Evolutionary conservation across 192 early-diverging fungal species (phyloP).

Genomic region (Coemansia sp.): DNA sequence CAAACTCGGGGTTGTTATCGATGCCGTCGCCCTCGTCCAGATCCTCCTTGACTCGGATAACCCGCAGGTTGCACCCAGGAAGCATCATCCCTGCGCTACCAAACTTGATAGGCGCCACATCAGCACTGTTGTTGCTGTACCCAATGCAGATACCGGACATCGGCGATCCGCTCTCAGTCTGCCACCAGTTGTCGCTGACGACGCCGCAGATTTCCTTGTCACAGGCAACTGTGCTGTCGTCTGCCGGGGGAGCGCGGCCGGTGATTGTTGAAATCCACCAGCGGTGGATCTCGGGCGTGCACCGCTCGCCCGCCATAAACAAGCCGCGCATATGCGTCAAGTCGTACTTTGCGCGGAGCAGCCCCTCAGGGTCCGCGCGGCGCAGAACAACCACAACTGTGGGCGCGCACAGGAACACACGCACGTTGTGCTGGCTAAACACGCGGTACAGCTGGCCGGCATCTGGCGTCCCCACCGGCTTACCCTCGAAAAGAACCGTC

Average conservation of each 20-base stretch:
- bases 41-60: slow-evolving; percentile 57
- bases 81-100: slow-evolving; percentile 79
- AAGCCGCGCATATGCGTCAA: slow-evolving; percentile 62
- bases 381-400: slow-evolving; percentile 82
- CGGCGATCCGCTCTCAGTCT: slow-evolving; percentile 83
- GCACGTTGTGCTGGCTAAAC: slow-evolving; percentile 72
- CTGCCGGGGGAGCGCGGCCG: slow-evolving; percentile 12
- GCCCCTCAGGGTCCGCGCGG: slow-evolving; percentile 71
- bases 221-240: slow-evolving; percentile 11
- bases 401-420: slow-evolving; percentile 77
- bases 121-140: slow-evolving; percentile 30
- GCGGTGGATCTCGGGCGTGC: slow-evolving; percentile 72
- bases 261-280: slow-evolving; percentile 54
- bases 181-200: slow-evolving; percentile 88
- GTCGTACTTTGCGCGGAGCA: slow-evolving; percentile 57
- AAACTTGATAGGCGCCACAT: slow-evolving; percentile 48
- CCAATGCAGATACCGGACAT: slow-evolving; percentile 73
- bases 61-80: slow-evolving; percentile 73
- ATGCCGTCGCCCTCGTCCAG: slow-evolving; percentile 39
- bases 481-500: slow-evolving; percentile 83
- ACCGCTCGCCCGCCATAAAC: slow-evolving; percentile 81
- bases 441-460: slow-evolving; percentile 80
- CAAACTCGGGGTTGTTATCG: slow-evolving; percentile 35
- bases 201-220: slow-evolving; percentile 41
- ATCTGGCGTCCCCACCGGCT: slow-evolving; percentile 78